Base-by-base conservation (phyloP, 768 basidiomycete genomes). In the Tulasnella sp. region DNA sequence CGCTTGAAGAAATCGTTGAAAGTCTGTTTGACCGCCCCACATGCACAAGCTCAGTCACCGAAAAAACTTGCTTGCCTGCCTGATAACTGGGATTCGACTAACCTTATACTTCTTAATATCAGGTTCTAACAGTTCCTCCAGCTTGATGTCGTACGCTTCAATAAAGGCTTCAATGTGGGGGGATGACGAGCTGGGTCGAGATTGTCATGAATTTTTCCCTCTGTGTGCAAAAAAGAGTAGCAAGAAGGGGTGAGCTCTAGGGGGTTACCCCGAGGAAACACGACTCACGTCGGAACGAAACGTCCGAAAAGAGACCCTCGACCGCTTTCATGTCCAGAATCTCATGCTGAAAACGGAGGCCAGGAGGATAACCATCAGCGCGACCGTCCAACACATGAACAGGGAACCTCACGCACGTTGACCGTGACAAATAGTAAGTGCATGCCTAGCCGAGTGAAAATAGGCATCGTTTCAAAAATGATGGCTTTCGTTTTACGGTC, bases 1-100 rank as follows among this genome's bases (percentile, higher is more conserved):
- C 92, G 87, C 72, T 84, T 89, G 87, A 96, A 96, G 88, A 96
- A 95, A 7, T 91, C 88, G 86, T 96, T 96, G 88, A 96, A 94
- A 18, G 86, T 90, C 83, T 80, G 42, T 9, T 42, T 3, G 42
- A 42, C 42, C 4, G 12, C 8, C 42, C 42, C 42, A 42, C 12
- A 14, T 42, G 42, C 42, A 9, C 42, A 42, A 8, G 11, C 14
- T 40, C 24, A 40, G 76, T 42, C 40, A 37, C 3, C 24, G n/a
- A 37, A 14, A 41, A 24, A 11, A 24, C 48, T 7, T 6, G 2
- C 22, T 44, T 22, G 28, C n/a, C 2, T 6, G 2, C 60, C 20
- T 6, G 1, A 44, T 16, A 6, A 24, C 18, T 6, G 5, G 4
- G 20, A 9, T 31, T n/a, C 2, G 16, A 48, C 76, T 16, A 41